Conservation (phyloP, 352 stramenopile genomes). For the Phytopythium helicoides region DNA sequence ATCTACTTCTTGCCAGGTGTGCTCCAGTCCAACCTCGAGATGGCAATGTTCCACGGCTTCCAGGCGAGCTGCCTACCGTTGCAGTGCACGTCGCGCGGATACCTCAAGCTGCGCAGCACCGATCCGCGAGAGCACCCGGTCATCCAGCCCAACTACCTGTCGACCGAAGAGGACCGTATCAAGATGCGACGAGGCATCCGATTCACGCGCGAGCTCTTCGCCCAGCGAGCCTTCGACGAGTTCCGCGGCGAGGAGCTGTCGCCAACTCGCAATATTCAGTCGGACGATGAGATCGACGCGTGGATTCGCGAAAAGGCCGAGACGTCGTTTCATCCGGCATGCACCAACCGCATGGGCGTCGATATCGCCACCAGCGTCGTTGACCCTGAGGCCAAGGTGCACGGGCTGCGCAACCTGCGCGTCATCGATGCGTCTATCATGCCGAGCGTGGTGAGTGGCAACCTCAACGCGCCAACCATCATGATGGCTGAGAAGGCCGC, state of each 20-base stretch:
- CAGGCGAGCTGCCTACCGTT: constrained; percentile 72
- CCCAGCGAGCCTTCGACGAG: constrained; percentile 65
- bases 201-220: constrained; percentile 68
- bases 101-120: constrained; percentile 47
- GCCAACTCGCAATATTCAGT: constrained; percentile 33
- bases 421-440: constrained; percentile 90
- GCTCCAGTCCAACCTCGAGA: constrained; percentile 23
- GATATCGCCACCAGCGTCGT: constrained; percentile 60
- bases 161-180: constrained; percentile 48
- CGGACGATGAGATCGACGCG: constrained; percentile 53
- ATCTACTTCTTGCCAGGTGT: constrained; percentile 88
- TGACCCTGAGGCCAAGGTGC: constrained; percentile 69
- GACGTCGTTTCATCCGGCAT: constrained; percentile 75
- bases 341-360: constrained; percentile 73
- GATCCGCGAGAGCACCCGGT: constrained; percentile 50
- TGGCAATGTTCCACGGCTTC: constrained; percentile 42
- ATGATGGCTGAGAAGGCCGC: constrained; percentile 88
- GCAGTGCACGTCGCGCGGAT: constrained; percentile 64
- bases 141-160: constrained; percentile 79
- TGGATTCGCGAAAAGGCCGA: constrained; percentile 64
- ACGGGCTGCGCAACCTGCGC: constrained; percentile 69
- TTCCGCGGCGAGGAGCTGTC: constrained; percentile 60
- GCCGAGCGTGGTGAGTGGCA: constrained; percentile 89
- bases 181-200: constrained; percentile 58
- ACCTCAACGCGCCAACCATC: constrained; percentile 89